These are phyloP conservation scores for Chrysophaeum taylorii DNA, from an alignment of 352 stramenopile genomes.

Conservation along the genomic window DNA sequence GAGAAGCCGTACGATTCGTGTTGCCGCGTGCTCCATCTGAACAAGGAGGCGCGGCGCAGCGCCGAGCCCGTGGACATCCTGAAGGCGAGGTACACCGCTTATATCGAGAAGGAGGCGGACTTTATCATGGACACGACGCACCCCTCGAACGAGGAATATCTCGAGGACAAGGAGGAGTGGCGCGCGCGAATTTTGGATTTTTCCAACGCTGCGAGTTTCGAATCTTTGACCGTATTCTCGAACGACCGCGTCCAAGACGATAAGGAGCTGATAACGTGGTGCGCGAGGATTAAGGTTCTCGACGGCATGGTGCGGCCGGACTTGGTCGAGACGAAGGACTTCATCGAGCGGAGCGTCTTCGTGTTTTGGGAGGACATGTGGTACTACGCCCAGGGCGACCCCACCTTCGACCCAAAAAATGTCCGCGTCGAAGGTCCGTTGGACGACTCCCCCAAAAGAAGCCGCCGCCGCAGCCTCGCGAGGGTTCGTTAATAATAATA, in stretches of 20 bases:
- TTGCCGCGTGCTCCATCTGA: too few species aligned
- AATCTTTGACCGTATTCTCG: background rate
- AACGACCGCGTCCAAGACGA: background rate
- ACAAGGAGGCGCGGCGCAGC: too few species aligned
- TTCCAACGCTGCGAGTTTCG: background rate
- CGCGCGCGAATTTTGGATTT: background rate
- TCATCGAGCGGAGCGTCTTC: background rate
- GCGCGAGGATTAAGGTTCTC: background rate
- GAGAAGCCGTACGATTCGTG: too few species aligned
- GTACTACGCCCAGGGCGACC: slow-evolving; percentile 8
- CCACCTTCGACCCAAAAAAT: slow-evolving; percentile 6
- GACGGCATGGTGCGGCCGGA: background rate
- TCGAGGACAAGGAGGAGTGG: background rate
- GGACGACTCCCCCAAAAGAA: too few species aligned
- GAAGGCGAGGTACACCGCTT: background rate
- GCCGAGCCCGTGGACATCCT: too few species aligned
- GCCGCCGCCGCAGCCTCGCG: too few species aligned
- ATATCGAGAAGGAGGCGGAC: background rate
- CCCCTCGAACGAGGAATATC: background rate
- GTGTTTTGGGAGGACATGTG: background rate
- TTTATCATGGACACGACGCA: slow-evolving; percentile 17
- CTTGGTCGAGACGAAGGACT: slow-evolving; percentile 9
- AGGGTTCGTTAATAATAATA: too few species aligned
- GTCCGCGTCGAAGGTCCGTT: background rate
- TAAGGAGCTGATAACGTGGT: background rate